These are phyloP conservation scores for Hemileccinum impolitum DNA, from an alignment of 768 basidiomycete species.

Conservation along the genomic window DNA sequence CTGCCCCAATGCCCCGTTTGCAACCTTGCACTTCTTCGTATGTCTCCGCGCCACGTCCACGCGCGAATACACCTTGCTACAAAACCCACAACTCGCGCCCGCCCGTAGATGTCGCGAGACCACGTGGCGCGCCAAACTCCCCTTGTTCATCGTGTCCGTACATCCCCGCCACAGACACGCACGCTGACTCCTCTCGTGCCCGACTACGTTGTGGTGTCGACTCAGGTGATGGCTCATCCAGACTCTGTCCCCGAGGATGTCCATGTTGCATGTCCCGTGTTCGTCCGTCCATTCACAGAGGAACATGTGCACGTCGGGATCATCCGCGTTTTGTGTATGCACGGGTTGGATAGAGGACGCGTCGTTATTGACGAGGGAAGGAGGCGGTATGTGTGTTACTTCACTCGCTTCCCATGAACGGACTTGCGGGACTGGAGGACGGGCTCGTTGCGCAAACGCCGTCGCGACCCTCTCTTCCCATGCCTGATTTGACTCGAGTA, in stretches of 20 bases:
- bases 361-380: neutral
- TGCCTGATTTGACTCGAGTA: neutral
- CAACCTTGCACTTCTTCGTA: constrained; percentile 23
- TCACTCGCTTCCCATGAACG: neutral
- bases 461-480: constrained; percentile 8
- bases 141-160: constrained; percentile 25
- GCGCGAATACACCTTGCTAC: constrained; percentile 26
- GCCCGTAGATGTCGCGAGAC: constrained; percentile 21
- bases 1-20: constrained; percentile 9
- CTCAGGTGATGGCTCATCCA: constrained; percentile 26
- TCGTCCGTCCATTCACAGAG: constrained; percentile 24
- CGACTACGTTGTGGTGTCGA: constrained; percentile 15
- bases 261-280: constrained; percentile 19
- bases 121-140: constrained; percentile 24
- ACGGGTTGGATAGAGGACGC: neutral
- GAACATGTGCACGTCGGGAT: constrained; percentile 6
- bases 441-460: neutral
- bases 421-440: neutral
- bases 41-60: constrained; percentile 26
- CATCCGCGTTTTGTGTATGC: neutral
- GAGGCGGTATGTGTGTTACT: neutral
- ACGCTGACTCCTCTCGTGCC: constrained; percentile 13
- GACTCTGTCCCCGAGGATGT: constrained; percentile 13
- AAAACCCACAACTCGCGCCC: constrained; percentile 20
- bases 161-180: constrained; percentile 24